Conservation (phyloP, 2,329 filamentous ascomycete genomes). For the Fusarium oxysporum region DNA sequence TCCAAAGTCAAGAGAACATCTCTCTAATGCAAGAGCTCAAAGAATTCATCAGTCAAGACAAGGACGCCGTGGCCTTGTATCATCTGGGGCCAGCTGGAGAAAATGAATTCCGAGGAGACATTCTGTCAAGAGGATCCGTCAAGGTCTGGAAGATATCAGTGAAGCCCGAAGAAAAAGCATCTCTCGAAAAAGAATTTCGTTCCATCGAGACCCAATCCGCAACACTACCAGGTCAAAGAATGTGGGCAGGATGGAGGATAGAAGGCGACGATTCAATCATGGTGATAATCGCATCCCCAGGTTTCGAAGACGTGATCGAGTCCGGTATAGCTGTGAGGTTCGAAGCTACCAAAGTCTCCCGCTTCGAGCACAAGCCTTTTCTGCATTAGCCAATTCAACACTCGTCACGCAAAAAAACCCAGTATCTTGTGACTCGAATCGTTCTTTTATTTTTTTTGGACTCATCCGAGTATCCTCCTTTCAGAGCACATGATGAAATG, state of each 20-base stretch:
- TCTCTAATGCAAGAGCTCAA: conserved; percentile 49
- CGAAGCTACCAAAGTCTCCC: conserved; percentile 34
- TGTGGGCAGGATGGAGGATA: conserved; percentile 57
- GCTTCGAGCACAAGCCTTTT: conserved; percentile 44
- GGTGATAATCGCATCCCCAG: conserved; percentile 55
- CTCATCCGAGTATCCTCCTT: conserved; percentile 54
- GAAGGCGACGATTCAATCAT: conserved; percentile 54
- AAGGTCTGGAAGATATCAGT: conserved; percentile 53
- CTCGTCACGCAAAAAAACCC: conserved; percentile 18
- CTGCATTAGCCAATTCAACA: conserved; percentile 32
- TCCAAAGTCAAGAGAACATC: conserved; percentile 56
- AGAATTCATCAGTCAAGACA: conserved; percentile 50
- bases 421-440: conserved; percentile 48
- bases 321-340: conserved; percentile 41
- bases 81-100: conserved; percentile 54
- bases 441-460: conserved; percentile 50
- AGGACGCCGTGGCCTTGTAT: conserved; percentile 52
- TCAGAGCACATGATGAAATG: conserved; percentile 60
- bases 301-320: conserved; percentile 50
- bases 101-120: conserved; percentile 42
- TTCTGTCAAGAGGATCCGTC: conserved; percentile 46
- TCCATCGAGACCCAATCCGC: conserved; percentile 48
- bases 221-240: conserved; percentile 46
- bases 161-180: conserved; percentile 45
- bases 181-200: conserved; percentile 51